These are phyloP conservation scores for Prinsepia uniflora DNA, from an alignment of 306 rosid genomes.

Conservation along the genomic window DNA sequence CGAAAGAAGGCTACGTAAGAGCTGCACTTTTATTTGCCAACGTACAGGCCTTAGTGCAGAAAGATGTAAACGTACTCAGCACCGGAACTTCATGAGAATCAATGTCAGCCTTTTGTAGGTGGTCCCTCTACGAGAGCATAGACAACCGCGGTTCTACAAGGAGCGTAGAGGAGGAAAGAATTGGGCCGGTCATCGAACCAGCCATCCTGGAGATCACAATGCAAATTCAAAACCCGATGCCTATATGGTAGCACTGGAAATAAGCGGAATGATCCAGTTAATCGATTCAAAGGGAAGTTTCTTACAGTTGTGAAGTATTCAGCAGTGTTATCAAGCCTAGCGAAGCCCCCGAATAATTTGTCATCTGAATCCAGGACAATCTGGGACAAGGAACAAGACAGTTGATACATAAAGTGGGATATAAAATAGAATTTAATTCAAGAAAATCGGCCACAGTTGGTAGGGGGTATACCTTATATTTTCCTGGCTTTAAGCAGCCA, in stretches of 20 bases:
- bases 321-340: constrained; percentile 57
- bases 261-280: background rate
- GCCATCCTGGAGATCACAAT: constrained; percentile 55
- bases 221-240: constrained; percentile 4
- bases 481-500: constrained; percentile 87
- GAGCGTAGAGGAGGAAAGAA: constrained; percentile 75
- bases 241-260: background rate
- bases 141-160: constrained; percentile 77
- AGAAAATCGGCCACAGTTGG: too few species aligned
- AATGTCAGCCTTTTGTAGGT: constrained; percentile 31
- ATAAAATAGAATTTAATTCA: too few species aligned
- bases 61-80: background rate
- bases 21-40: constrained; percentile 12
- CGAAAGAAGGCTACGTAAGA: background rate
- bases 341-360: constrained; percentile 64
- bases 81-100: background rate
- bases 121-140: constrained; percentile 50
- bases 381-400: constrained; percentile 31
- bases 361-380: constrained; percentile 90
- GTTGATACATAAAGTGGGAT: background rate
- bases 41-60: background rate
- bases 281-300: background rate
- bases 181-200: constrained; percentile 63
- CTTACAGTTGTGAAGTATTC: constrained; percentile 71
- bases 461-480: constrained; percentile 62